Evolutionary conservation across 148 eudicot species (phyloP).

Genomic region (Nepenthes gracilis): DNA sequence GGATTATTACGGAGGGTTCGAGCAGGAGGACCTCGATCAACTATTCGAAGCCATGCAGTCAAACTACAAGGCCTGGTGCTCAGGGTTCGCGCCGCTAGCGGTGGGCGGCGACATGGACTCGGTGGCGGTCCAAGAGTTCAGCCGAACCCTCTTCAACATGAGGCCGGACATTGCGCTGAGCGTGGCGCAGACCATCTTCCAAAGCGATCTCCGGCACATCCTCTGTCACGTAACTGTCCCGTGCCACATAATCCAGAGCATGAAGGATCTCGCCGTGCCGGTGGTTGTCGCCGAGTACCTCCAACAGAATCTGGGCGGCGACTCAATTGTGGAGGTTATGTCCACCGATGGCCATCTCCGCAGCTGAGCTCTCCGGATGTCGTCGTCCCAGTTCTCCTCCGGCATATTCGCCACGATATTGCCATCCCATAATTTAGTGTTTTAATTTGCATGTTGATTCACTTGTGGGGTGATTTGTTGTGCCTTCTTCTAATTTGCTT

Average conservation of each 20-base stretch:
- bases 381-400: constrained; percentile 63
- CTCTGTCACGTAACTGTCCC: constrained; percentile 55
- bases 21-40: constrained; percentile 65
- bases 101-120: constrained; percentile 94
- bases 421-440: neutral
- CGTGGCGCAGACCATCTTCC: constrained; percentile 58
- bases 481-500: too few species aligned
- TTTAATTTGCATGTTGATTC: too few species aligned
- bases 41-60: constrained; percentile 67
- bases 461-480: too few species aligned
- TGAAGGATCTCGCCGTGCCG: constrained; percentile 87
- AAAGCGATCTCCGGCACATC: constrained; percentile 49
- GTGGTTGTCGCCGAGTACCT: constrained; percentile 85
- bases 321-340: constrained; percentile 86
- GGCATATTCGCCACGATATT: constrained; percentile 65
- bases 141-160: constrained; percentile 86
- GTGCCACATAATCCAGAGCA: constrained; percentile 78
- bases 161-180: constrained; percentile 82
- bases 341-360: constrained; percentile 77
- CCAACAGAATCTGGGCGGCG: constrained; percentile 68
- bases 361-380: constrained; percentile 85
- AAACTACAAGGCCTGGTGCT: constrained; percentile 81
- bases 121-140: constrained; percentile 77
- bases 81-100: constrained; percentile 68
- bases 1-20: constrained; percentile 85